Percentiles rank a stretch among this genome's conserved stretches.
Conservation (phyloP, 768 basidiomycete genomes). For the Tricholoma matsutake region DNA sequence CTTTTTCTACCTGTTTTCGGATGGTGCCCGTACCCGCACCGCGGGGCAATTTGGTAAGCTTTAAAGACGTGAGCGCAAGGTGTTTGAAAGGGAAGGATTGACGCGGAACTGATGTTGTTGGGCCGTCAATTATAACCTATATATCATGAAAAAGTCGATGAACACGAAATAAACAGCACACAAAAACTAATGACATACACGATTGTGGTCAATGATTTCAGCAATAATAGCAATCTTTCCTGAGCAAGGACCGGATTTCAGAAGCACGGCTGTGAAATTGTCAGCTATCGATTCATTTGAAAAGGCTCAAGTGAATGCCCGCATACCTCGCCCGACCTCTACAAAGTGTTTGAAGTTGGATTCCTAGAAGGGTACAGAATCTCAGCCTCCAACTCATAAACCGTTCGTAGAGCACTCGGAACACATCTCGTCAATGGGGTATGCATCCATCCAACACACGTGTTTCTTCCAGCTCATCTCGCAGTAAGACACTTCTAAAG, state of each 20-base stretch:
- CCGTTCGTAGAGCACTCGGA: conserved; percentile 4
- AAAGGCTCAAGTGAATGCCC: neutral
- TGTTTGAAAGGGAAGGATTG: conserved; percentile 91
- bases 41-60: conserved; percentile 81
- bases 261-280: conserved; percentile 73
- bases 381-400: conserved; percentile 10
- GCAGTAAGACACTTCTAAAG: conserved; percentile 11
- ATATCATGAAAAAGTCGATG: no score
- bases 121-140: conserved; percentile 95
- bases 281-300: conserved; percentile 3
- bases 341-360: conserved; percentile 97
- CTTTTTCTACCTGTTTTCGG: conserved; percentile 86
- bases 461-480: conserved; percentile 9
- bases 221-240: conserved; percentile 94
- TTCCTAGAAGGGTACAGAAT: conserved; percentile 38
- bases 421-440: conserved; percentile 11
- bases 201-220: conserved; percentile 99
- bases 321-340: conserved; percentile 91
- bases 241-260: conserved; percentile 80
- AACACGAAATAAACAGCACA: neutral
- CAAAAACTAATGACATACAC: conserved; percentile 50
- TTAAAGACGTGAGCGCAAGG: conserved; percentile 85
- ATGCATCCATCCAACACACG: conserved; percentile 23
- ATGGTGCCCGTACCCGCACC: conserved; percentile 78
- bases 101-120: conserved; percentile 86